Evolutionary conservation across 768 basidiomycete genomes (phyloP).

Genomic region (Flagelloscypha sp.): DNA sequence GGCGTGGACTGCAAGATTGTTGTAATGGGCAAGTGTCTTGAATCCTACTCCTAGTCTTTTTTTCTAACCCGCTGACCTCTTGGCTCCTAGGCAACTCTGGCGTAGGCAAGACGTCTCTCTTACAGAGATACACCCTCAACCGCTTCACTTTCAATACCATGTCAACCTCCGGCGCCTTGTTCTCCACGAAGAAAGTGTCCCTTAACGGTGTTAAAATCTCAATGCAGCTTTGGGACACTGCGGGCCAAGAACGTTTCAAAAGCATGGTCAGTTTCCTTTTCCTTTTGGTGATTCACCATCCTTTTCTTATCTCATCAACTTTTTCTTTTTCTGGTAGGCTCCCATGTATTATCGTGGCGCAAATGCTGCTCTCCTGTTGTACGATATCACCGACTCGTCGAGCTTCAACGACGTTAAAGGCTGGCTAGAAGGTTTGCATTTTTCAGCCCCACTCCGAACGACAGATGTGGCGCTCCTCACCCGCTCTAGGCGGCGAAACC

Average conservation of each 20-base stretch:
- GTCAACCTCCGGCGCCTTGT: conserved; percentile 88
- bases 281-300: conserved; percentile 4
- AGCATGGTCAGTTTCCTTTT: conserved; percentile 57
- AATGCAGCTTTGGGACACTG: conserved; percentile 88
- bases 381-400: conserved; percentile 87
- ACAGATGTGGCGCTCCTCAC: no score
- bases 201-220: conserved; percentile 82
- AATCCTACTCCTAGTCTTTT: conserved; percentile 11
- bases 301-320: conserved; percentile 11
- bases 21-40: conserved; percentile 76
- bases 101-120: conserved; percentile 88
- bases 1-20: conserved; percentile 94
- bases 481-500: no score
- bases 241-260: conserved; percentile 88
- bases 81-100: conserved; percentile 41
- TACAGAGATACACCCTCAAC: conserved; percentile 86
- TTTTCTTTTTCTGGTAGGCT: conserved; percentile 41
- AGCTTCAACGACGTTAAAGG: conserved; percentile 87
- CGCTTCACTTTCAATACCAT: conserved; percentile 84
- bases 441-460: conserved; percentile 3
- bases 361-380: conserved; percentile 87
- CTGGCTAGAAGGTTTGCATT: conserved; percentile 73
- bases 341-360: conserved; percentile 97
- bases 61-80: conserved; percentile 3
- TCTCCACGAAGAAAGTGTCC: conserved; percentile 87